These are phyloP conservation scores for Spergularia marina DNA, from an alignment of 148 eudicot species.

Conservation along the genomic window DNA sequence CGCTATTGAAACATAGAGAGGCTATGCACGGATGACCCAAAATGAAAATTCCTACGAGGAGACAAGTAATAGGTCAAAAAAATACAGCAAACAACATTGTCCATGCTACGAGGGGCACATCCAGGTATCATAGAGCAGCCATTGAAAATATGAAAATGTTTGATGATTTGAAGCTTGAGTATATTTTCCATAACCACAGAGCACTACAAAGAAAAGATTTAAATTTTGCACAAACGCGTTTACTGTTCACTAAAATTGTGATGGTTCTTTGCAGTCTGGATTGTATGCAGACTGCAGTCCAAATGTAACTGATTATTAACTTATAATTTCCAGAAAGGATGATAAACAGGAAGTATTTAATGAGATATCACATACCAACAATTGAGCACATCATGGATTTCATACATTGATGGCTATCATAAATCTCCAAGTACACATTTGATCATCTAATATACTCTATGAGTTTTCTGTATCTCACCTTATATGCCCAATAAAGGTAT, in stretches of 20 bases:
- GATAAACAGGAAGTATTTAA: neutral
- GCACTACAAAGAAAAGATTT: too few species aligned
- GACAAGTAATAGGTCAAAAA: neutral
- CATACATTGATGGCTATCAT: neutral
- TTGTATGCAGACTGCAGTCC: neutral
- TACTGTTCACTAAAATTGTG: neutral
- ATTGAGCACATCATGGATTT: neutral
- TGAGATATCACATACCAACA: neutral
- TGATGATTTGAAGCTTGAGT: too few species aligned
- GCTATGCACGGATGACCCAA: too few species aligned
- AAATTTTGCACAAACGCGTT: neutral
- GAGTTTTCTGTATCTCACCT: conserved; percentile 40
- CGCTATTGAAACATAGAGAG: too few species aligned
- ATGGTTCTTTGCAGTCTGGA: neutral
- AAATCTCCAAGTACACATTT: too few species aligned
- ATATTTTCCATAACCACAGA: too few species aligned
- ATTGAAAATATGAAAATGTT: neutral
- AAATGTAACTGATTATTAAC: neutral
- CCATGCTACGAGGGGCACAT: neutral
- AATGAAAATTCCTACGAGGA: too few species aligned
- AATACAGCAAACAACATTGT: neutral
- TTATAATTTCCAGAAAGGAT: neutral
- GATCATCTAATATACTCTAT: neutral
- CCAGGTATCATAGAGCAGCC: neutral
- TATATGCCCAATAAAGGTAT: conserved; percentile 92